Evolutionary conservation across 2,329 filamentous ascomycete species (phyloP).

Genomic region (Moelleriella libera): DNA sequence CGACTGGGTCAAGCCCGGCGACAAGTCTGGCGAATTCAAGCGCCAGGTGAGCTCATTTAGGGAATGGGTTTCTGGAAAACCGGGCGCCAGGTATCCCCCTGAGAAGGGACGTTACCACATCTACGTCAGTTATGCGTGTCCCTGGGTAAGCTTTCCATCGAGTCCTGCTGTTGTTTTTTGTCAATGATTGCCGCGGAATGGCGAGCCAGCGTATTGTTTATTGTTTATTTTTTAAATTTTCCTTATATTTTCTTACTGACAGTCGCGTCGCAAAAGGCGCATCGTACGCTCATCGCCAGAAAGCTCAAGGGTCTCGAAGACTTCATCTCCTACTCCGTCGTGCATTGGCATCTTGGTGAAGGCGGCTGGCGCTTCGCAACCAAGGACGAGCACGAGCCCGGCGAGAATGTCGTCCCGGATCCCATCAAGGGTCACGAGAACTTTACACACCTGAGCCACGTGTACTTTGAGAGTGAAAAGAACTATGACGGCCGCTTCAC

Average conservation of each 20-base stretch:
- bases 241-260: background rate
- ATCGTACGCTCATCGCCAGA: conserved; percentile 73
- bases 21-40: conserved; percentile 85
- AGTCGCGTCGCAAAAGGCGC: conserved; percentile 33
- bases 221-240: no score
- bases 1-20: conserved; percentile 66
- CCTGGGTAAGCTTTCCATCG: conserved; percentile 47
- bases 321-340: conserved; percentile 63
- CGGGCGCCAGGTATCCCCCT: conserved; percentile 61
- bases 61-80: conserved; percentile 59
- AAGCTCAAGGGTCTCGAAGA: conserved; percentile 88
- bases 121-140: conserved; percentile 88
- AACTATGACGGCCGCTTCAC: conserved; percentile 71
- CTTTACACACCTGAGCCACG: conserved; percentile 56
- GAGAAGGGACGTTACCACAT: conserved; percentile 90
- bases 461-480: conserved; percentile 65
- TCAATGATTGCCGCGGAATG: background rate
- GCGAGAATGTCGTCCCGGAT: conserved; percentile 51
- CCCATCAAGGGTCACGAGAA: conserved; percentile 56
- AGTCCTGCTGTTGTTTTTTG: background rate
- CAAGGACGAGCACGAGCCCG: conserved; percentile 39
- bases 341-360: conserved; percentile 77
- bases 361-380: conserved; percentile 73
- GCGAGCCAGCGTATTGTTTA: no score
- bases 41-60: conserved; percentile 74